Evolutionary conservation across 345 rosid genomes (phyloP).

Genomic region (Capsella bursapastoris): DNA sequence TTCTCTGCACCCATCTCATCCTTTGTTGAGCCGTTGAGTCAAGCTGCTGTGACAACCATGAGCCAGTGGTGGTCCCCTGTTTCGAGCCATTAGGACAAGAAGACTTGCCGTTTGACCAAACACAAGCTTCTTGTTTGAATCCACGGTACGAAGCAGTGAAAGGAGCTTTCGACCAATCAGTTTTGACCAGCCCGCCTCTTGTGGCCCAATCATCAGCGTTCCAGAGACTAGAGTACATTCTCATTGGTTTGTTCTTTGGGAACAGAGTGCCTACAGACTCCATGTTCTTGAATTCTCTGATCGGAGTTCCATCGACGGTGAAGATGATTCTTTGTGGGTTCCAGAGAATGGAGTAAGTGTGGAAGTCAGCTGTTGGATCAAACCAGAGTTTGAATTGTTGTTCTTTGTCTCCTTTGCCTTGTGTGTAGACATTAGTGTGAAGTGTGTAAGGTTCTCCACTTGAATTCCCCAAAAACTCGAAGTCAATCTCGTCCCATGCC

Average conservation of each 20-base stretch:
- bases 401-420: slow-evolving; percentile 68
- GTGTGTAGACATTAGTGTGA: slow-evolving; percentile 62
- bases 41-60: slow-evolving; percentile 50
- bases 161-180: slow-evolving; percentile 66
- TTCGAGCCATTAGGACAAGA: slow-evolving; percentile 41
- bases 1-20: slow-evolving; percentile 64
- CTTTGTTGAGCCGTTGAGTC: slow-evolving; percentile 53
- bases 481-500: slow-evolving; percentile 75
- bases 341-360: slow-evolving; percentile 66
- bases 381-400: slow-evolving; percentile 75
- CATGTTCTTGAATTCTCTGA: slow-evolving; percentile 68
- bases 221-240: slow-evolving; percentile 66
- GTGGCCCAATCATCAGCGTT: slow-evolving; percentile 73
- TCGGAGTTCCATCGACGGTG: slow-evolving; percentile 62
- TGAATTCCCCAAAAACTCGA: slow-evolving; percentile 65
- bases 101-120: slow-evolving; percentile 48
- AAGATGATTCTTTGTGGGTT: slow-evolving; percentile 63
- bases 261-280: slow-evolving; percentile 54
- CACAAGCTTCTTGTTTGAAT: slow-evolving; percentile 56
- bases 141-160: slow-evolving; percentile 64
- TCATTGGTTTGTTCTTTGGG: slow-evolving; percentile 60
- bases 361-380: slow-evolving; percentile 63
- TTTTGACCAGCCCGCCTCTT: slow-evolving; percentile 64
- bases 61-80: slow-evolving; percentile 21
- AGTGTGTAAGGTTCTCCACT: slow-evolving; percentile 73